Conservation (phyloP, 2,329 filamentous ascomycete genomes). For the Zymoseptoria tritici region DNA sequence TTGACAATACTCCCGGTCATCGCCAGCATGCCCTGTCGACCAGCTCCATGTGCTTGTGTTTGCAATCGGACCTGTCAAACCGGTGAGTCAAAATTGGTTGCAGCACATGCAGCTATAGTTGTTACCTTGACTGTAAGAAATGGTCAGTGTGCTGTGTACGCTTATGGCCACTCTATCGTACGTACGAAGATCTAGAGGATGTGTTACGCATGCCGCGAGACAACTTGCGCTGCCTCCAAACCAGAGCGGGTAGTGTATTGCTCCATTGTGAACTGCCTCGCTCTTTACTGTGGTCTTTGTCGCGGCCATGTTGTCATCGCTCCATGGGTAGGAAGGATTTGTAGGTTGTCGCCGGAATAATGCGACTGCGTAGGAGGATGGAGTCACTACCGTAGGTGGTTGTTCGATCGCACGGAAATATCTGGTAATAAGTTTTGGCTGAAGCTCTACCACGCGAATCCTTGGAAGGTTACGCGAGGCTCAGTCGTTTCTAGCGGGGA, state of each 20-base stretch:
- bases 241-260: conserved; percentile 56
- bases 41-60: conserved; percentile 67
- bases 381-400: background rate
- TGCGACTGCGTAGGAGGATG: background rate
- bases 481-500: background rate
- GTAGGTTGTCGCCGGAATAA: conserved; percentile 3
- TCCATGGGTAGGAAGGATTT: conserved; percentile 3
- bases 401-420: background rate
- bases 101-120: conserved; percentile 4
- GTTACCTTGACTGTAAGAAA: conserved; percentile 38
- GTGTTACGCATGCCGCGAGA: conserved; percentile 83
- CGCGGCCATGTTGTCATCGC: conserved; percentile 34
- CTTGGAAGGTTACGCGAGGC: background rate
- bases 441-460: background rate
- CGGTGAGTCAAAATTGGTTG: conserved; percentile 10
- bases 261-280: conserved; percentile 35
- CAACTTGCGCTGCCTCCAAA: conserved; percentile 93
- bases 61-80: conserved; percentile 68
- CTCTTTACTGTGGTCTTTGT: conserved; percentile 36
- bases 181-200: conserved; percentile 86
- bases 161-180: conserved; percentile 12
- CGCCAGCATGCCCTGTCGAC: conserved; percentile 67
- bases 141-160: conserved; percentile 24
- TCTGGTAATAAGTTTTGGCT: background rate
- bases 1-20: conserved; percentile 78